Evolutionary conservation across 2,329 filamentous ascomycete species (phyloP).

Genomic region (Neofusicoccum parvum): DNA sequence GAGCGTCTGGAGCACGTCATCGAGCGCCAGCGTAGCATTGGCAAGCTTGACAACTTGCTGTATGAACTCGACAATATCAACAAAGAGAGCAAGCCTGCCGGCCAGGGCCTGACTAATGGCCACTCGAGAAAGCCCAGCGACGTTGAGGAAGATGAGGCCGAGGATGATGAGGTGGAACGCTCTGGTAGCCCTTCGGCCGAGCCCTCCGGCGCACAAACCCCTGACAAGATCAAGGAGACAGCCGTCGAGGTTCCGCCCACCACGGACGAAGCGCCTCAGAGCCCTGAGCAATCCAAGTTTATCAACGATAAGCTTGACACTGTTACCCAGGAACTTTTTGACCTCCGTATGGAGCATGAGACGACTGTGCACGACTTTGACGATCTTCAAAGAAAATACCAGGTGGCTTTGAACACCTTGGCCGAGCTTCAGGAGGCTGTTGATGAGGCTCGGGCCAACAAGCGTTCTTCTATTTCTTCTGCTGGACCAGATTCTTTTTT

Average conservation of each 20-base stretch:
- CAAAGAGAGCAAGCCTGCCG: slow-evolving; percentile 33
- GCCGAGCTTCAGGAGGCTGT: slow-evolving; percentile 83
- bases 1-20: slow-evolving; percentile 92
- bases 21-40: slow-evolving; percentile 90
- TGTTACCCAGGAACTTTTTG: slow-evolving; percentile 87
- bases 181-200: background rate
- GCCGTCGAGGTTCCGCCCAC: slow-evolving; percentile 24
- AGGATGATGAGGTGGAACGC: slow-evolving; percentile 9
- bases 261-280: slow-evolving; percentile 57
- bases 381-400: slow-evolving; percentile 82
- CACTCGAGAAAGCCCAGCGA: slow-evolving; percentile 37
- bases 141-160: slow-evolving; percentile 27
- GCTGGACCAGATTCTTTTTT: slow-evolving; percentile 78
- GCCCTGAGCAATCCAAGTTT: slow-evolving; percentile 78
- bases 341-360: slow-evolving; percentile 89
- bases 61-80: slow-evolving; percentile 76
- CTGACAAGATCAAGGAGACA: slow-evolving; percentile 6
- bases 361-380: slow-evolving; percentile 79
- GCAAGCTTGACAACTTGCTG: slow-evolving; percentile 89
- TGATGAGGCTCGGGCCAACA: slow-evolving; percentile 65
- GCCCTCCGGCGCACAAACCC: background rate
- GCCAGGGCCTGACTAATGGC: slow-evolving; percentile 24
- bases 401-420: slow-evolving; percentile 79
- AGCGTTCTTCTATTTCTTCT: slow-evolving; percentile 49
- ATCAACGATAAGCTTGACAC: slow-evolving; percentile 91